Base-by-base conservation (phyloP, 257 asterid genomes). In the Misopates orontium region DNA sequence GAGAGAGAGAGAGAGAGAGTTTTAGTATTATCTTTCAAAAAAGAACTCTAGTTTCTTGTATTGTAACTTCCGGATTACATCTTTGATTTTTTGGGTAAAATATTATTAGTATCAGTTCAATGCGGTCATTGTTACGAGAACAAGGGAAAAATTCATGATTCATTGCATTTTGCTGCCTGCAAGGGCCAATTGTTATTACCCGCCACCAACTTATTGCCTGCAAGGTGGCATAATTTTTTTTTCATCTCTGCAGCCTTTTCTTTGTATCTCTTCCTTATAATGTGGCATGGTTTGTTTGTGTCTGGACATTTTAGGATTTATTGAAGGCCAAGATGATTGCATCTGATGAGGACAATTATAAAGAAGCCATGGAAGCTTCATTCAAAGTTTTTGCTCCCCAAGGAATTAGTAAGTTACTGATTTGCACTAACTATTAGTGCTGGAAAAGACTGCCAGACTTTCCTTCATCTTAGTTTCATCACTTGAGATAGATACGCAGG, bases 291-390 rank as follows among this genome's bases (percentile, higher is more conserved):
- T 76, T 74, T 59, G 57, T 23, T 42, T 76, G 60, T 77, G 67
- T 66, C 45, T 75, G 77, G 62, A 62, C 69, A 48, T 63, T 60
- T 59, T 75, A 94, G 99, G 95, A 90, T 70, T 77, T 83, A 64
- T 78, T 94, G 72, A 94, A 86, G 86, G 71, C 87, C 73, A 88
- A 77, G 82, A 94, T 79, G 96, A 79, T 72, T 72, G 82, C 89
- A 51, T 56, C 72, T 9, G 99, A 94, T 77, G 99, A 94, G 77
- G 99, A 90, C 74, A 90, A 94, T 77, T 94, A 86, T 77, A 94
- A 82, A 73, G 99, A 94, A 85, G 99, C 99, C 62, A 79, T 86
- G 19, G 95, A 90, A 57, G 96, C 96, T 73, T 86, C 97, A 56
- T 90, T 79, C 76, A 94, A 94, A 80, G 86, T 94, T 48, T 93